Evolutionary conservation across 148 eudicot genomes (phyloP), one percentile per base, ranked within the genome.

Genomic region (Spergularia bocconei): DNA sequence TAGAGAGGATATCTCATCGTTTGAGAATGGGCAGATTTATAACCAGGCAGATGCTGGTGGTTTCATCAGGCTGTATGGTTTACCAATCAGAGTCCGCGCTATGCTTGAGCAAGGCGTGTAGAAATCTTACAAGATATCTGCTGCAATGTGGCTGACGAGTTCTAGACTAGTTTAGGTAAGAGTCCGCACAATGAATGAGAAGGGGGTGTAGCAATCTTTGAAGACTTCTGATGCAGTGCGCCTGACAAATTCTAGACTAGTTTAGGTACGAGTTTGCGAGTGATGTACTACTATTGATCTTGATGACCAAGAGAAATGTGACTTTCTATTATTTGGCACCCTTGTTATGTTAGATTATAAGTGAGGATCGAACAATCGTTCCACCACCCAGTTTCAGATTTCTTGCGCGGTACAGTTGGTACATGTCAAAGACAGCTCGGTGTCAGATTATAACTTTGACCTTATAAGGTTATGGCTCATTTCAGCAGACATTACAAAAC

Each of bases 41-140:
- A 75, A 91, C 68, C 98, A 91, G 58, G 98, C 98, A 0, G 97
- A 93, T 86, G 98, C 97, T 70, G 98, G 91, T 72, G 98, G 98
- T 2, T 93, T 91, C 75, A 93, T 91, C 39, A 77, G 85, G 84
- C 92, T 93, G 9, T 89, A 89, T 78, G 97, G 98, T 51, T 83
- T 93, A 62, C 92, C 97, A 1, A 89, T 85, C 75, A 83, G 91
- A 76, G 92, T 91, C 36, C 79, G 98, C 17, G 98, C 97, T n/a
- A 93, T 93, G 97, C 89, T 91, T 62, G 87, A 86, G 73, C 89
- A 78, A 77, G 89, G 87, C 58, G 51, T 75, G 73, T 80, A 38
- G 73, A 13, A 13, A 64, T 19, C 13, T 39, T 13, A 13, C 23
- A 13, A 20, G 54, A 12, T 41, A 7, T 47, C 4, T 38, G 39